Evolutionary conservation across 306 rosid species (phyloP).

Genomic region (Trifolium repens): DNA sequence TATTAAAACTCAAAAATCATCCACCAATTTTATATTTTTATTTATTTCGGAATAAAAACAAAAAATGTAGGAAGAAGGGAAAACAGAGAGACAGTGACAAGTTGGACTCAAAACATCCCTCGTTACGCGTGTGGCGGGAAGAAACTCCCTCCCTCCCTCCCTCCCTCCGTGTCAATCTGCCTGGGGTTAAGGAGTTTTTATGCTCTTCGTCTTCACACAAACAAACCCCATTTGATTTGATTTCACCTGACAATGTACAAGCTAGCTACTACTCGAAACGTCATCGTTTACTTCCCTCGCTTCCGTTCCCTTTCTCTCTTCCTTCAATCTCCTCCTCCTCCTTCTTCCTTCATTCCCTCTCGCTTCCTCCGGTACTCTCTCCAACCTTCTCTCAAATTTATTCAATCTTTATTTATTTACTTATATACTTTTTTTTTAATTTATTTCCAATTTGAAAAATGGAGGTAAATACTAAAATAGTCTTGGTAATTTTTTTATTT

Average conservation of each 20-base stretch:
- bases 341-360: constrained; percentile 52
- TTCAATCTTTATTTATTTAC: background rate
- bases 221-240: too few species aligned
- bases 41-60: too few species aligned
- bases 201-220: too few species aligned
- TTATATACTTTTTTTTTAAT: background rate
- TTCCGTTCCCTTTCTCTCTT: constrained; percentile 62
- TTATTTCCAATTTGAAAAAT: background rate
- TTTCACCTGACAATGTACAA: constrained; percentile 53
- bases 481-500: background rate
- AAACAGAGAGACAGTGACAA: too few species aligned
- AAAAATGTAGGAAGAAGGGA: too few species aligned
- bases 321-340: constrained; percentile 46
- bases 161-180: too few species aligned
- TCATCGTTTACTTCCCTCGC: constrained; percentile 55
- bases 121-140: too few species aligned
- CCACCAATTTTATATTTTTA: too few species aligned
- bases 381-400: background rate
- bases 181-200: too few species aligned
- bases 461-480: background rate
- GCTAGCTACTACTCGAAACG: constrained; percentile 58
- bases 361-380: constrained; percentile 58
- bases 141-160: too few species aligned
- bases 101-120: too few species aligned
- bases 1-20: too few species aligned